Percentiles rank a stretch among this genome's conserved stretches.
Conservation (phyloP, 2,329 filamentous ascomycete genomes). For the Sarocladium strictum region DNA sequence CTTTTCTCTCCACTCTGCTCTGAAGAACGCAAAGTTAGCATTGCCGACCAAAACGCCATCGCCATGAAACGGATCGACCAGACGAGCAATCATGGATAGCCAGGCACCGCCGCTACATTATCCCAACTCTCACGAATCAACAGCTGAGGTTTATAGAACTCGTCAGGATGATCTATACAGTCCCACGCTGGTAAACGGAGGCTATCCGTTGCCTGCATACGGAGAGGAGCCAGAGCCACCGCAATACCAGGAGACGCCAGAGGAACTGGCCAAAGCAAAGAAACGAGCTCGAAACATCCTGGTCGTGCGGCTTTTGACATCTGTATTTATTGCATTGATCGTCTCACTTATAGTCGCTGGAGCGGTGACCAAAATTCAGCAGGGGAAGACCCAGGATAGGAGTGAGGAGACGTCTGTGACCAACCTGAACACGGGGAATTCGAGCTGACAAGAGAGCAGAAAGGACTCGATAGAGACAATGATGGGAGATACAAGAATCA, state of each 20-base stretch:
- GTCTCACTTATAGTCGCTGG: slow-evolving; percentile 11
- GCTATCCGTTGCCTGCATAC: slow-evolving; percentile 9
- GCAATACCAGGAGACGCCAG: slow-evolving; percentile 7
- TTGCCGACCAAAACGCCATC: neutral
- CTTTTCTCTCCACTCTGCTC: neutral
- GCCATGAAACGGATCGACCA: neutral
- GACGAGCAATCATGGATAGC: slow-evolving; percentile 7
- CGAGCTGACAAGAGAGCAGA: neutral
- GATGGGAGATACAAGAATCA: neutral
- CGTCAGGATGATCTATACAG: slow-evolving; percentile 7
- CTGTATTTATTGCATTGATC: slow-evolving; percentile 10
- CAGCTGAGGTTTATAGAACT: slow-evolving; percentile 10
- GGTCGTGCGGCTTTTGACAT: slow-evolving; percentile 7
- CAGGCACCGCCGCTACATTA: slow-evolving; percentile 12
- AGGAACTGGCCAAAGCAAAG: slow-evolving; percentile 9
- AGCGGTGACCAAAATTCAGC: slow-evolving; percentile 10
- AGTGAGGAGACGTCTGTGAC: slow-evolving; percentile 2
- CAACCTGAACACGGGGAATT: neutral
- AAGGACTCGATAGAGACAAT: neutral
- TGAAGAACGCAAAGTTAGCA: neutral
- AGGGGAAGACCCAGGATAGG: neutral
- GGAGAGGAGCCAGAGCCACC: slow-evolving; percentile 9
- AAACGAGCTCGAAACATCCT: slow-evolving; percentile 2
- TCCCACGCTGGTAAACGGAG: slow-evolving; percentile 1
- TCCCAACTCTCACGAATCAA: slow-evolving; percentile 11